phyloP scores from a whole-genome alignment of 768 basidiomycete genomes.

The Postia placenta region DNA sequence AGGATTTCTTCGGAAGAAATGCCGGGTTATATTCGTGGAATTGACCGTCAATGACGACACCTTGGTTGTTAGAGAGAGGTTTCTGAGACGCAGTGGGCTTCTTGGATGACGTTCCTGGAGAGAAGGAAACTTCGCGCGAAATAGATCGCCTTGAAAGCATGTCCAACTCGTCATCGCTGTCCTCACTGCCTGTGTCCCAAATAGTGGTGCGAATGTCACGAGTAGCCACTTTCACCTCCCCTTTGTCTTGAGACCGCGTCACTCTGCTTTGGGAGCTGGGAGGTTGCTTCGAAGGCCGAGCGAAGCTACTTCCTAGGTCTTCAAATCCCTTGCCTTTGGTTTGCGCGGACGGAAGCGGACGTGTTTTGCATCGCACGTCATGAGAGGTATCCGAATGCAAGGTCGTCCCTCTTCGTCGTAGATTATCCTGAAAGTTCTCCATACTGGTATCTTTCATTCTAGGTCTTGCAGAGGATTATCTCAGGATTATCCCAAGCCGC shows the following conservation, averaged over 20 bases:
- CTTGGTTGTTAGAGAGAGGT: neutral
- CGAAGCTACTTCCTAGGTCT: slow-evolving; percentile 20
- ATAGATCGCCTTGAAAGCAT: slow-evolving; percentile 7
- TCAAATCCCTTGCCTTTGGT: slow-evolving; percentile 5
- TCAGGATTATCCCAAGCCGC: neutral
- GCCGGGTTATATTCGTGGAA: slow-evolving; percentile 8
- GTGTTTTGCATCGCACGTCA: slow-evolving; percentile 6
- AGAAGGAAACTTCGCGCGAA: too few species aligned
- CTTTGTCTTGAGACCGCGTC: neutral
- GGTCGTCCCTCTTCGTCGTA: slow-evolving; percentile 10
- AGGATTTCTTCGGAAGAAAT: slow-evolving; percentile 8
- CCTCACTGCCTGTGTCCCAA: neutral
- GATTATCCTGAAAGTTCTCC: slow-evolving; percentile 4
- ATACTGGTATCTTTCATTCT: neutral
- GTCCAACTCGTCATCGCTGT: slow-evolving; percentile 18
- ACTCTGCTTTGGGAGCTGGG: neutral
- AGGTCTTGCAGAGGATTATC: neutral
- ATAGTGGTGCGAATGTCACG: too few species aligned
- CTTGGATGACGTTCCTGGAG: too few species aligned
- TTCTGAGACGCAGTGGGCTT: neutral
- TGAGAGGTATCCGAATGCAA: slow-evolving; percentile 14
- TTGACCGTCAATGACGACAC: slow-evolving; percentile 11
- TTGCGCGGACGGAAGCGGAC: neutral
- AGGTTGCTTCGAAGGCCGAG: neutral
- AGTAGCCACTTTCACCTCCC: too few species aligned